Conservation (phyloP, 2,329 filamentous ascomycete species). For the Neoarthrinium moseri region DNA sequence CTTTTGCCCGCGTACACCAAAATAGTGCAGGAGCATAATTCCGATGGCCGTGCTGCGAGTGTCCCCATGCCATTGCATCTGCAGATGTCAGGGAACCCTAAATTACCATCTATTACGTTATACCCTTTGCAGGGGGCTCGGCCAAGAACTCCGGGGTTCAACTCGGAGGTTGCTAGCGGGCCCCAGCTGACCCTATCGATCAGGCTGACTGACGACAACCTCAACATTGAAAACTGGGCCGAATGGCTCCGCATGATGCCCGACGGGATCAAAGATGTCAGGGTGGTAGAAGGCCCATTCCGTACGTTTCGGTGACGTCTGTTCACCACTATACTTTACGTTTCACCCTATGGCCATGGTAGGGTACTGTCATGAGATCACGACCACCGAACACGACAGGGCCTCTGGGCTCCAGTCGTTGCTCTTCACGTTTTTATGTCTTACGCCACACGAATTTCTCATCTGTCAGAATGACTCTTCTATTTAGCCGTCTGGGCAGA, state of each 20-base stretch:
- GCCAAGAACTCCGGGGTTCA: slow-evolving; percentile 38
- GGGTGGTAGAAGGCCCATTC: slow-evolving; percentile 52
- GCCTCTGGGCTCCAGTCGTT: not conserved
- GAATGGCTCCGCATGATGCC: slow-evolving; percentile 61
- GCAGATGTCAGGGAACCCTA: slow-evolving; percentile 52
- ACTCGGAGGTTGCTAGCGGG: slow-evolving; percentile 32
- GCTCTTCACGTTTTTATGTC: slow-evolving; percentile 2
- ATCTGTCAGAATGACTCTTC: not conserved
- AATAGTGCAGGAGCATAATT: slow-evolving; percentile 48
- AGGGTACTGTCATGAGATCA: slow-evolving; percentile 5
- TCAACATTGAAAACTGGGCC: slow-evolving; percentile 53
- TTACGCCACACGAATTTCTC: not conserved
- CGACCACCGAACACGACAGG: not conserved
- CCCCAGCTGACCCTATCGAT: slow-evolving; percentile 50
- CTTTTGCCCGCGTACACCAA: slow-evolving; percentile 52
- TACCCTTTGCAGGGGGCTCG: slow-evolving; percentile 44
- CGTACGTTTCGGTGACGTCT: slow-evolving; percentile 35
- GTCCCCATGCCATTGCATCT: slow-evolving; percentile 55
- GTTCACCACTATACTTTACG: not conserved
- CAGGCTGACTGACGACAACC: slow-evolving; percentile 47
- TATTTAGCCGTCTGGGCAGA: not conserved
- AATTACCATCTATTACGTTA: slow-evolving; percentile 55
- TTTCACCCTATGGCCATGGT: not conserved
- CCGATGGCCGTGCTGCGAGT: slow-evolving; percentile 45
- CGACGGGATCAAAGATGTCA: slow-evolving; percentile 53